These are phyloP conservation scores for Penicillium crystallinum DNA, from an alignment of 495 filamentous ascomycete species.

Conservation along the genomic window DNA sequence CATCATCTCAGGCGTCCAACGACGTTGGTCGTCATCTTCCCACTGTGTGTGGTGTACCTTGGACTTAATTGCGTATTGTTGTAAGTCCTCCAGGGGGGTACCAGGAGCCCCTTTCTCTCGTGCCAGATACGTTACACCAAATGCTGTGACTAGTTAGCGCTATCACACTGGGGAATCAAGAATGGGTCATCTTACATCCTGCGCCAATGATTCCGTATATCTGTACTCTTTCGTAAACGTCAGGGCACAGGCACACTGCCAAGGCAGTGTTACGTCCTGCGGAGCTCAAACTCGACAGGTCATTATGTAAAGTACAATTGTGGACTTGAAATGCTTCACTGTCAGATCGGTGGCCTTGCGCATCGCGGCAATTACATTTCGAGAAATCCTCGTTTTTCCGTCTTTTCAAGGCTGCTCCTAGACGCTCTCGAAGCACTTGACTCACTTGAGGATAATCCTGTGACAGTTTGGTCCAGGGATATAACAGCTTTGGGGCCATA, in stretches of 20 bases:
- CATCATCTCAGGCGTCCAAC: slow-evolving; percentile 3
- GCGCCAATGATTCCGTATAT: slow-evolving; percentile 17
- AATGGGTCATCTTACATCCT: slow-evolving; percentile 13
- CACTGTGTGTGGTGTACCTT: slow-evolving; percentile 11
- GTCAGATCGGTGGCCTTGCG: not conserved
- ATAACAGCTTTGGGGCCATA: not conserved
- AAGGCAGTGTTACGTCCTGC: not conserved
- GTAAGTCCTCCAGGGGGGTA: not conserved
- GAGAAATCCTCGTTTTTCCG: slow-evolving; percentile 11
- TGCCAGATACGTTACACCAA: slow-evolving; percentile 19
- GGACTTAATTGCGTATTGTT: slow-evolving; percentile 21
- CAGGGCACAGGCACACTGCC: not conserved
- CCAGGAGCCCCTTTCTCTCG: slow-evolving; percentile 1
- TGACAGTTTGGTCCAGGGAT: slow-evolving; percentile 3
- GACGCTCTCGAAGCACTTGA: slow-evolving; percentile 1
- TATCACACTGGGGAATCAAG: not conserved
- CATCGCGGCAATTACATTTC: slow-evolving; percentile 4
- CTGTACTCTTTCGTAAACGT: slow-evolving; percentile 5
- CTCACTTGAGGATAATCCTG: slow-evolving; percentile 11
- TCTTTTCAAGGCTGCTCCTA: slow-evolving; percentile 3
- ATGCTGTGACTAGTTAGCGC: slow-evolving; percentile 18
- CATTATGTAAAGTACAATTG: not conserved
- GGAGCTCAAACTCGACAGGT: not conserved
- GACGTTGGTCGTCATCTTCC: not conserved
- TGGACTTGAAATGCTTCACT: not conserved